These are phyloP conservation scores for Chlamydomonas incerta DNA, from an alignment of 139 green algal species.

Conservation along the genomic window DNA sequence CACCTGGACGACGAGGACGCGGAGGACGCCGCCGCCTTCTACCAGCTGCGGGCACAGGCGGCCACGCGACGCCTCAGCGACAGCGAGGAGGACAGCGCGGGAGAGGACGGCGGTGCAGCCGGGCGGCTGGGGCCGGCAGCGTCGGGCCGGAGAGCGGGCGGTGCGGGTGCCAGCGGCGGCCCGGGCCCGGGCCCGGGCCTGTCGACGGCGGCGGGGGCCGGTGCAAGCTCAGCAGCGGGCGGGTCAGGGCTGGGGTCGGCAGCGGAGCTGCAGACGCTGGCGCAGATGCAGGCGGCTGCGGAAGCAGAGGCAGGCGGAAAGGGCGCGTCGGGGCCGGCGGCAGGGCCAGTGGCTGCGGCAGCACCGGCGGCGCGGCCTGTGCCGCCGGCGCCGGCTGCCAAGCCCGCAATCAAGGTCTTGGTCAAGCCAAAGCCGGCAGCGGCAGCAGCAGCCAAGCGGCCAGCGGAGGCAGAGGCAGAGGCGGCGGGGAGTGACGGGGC, in stretches of 20 bases:
- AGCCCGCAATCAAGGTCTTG: slow-evolving; percentile 42
- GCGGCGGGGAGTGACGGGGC: not conserved
- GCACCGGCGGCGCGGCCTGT: not conserved
- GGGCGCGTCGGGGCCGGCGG: not conserved
- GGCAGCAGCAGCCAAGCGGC: slow-evolving; percentile 3
- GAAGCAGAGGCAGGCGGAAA: not conserved
- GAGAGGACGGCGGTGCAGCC: not conserved
- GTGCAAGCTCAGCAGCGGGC: too few relatives aligned
- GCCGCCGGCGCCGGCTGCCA: not conserved
- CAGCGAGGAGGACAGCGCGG: slow-evolving; percentile 26
- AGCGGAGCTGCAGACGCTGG: too few relatives aligned
- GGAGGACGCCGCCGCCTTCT: slow-evolving; percentile 72
- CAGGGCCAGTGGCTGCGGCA: not conserved
- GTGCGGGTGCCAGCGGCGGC: too few relatives aligned
- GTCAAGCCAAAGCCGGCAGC: slow-evolving; percentile 43
- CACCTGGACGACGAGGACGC: slow-evolving; percentile 74
- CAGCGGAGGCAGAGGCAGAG: not conserved
- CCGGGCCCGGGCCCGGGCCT: too few relatives aligned
- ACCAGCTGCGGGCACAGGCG: slow-evolving; percentile 67
- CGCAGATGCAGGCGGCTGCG: not conserved
- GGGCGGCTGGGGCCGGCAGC: not conserved
- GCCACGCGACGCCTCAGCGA: slow-evolving; percentile 1
- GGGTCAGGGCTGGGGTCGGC: too few relatives aligned
- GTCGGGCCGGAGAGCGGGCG: too few relatives aligned
- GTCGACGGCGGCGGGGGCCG: not conserved